Evolutionary conservation across 768 basidiomycete species (phyloP), one percentile per base, ranked within the genome.

Genomic region (Pholiota conissans): DNA sequence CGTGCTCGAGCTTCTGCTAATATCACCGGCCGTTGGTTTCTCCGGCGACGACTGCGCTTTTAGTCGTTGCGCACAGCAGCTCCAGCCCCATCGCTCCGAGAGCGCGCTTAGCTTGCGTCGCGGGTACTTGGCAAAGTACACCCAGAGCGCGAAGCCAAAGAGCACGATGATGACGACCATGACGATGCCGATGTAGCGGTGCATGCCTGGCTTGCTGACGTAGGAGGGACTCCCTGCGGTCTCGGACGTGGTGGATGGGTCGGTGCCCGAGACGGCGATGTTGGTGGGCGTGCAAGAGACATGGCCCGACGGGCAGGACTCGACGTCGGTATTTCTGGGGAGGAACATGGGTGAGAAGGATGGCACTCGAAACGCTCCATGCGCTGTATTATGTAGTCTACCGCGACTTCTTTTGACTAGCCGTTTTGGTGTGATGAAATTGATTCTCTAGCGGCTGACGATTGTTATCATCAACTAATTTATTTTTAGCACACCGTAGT

Each of bases 141-240:
- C n/a, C 74, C 76, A 83, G n/a, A 74, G 40, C n/a, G 68, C 51
- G 26, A 76, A 39, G 4, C 60, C 70, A 34, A 79, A 51, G 52
- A 80, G 32, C 39, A 71, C 46, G 56, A 79, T 47, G 29, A 67
- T 70, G 14, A 62, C 66, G 35, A 79, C 78, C 65, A 80, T 76
- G 46, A 64, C 70, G 39, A 81, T 70, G 14, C 81, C 81, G 60
- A 81, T 79, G 62, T 72, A 80, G 40, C 78, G 70, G 49, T 78
- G 76, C 11, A 74, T 55, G 8, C 76, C 77, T 16, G 71, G 69
- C 27, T 61, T 61, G 52, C 51, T 49, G 52, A 61, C 53, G 42
- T 56, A 46, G 18, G 32, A 39, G 46, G 30, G 56, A 40, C 42
- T 45, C 20, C 56, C 40, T 28, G 57, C 56, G 22, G 55, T 55